A percentile compares a stretch with the other conserved stretches of the same genome.
Evolutionary conservation across 2,329 filamentous ascomycete genomes (phyloP).

Genomic region (Aureobasidium mangrovei): DNA sequence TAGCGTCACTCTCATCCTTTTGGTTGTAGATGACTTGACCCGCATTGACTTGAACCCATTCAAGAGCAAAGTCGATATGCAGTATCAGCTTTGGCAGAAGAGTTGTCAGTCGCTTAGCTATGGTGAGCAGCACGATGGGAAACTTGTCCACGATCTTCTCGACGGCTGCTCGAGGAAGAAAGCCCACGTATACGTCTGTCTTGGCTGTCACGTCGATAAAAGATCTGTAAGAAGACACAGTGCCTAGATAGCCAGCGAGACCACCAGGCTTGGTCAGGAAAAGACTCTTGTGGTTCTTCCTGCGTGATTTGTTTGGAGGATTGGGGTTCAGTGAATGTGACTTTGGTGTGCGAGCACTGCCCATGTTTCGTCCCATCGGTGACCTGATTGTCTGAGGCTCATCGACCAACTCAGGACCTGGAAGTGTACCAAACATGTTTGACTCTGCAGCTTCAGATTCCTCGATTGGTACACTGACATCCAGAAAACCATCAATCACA

Average conservation of each 20-base stretch:
- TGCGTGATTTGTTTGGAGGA: slow-evolving; percentile 16
- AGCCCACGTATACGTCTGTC: slow-evolving; percentile 96
- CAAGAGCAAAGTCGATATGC: slow-evolving; percentile 95
- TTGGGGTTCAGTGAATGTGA: slow-evolving; percentile 4
- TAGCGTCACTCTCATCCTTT: slow-evolving; percentile 91
- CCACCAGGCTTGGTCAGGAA: slow-evolving; percentile 92
- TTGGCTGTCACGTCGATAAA: slow-evolving; percentile 96
- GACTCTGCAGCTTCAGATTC: slow-evolving; percentile 43
- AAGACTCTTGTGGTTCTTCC: slow-evolving; percentile 50
- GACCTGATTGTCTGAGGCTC: slow-evolving; percentile 8
- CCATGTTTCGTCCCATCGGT: slow-evolving; percentile 1
- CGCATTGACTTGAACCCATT: slow-evolving; percentile 95
- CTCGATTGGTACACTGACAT: slow-evolving; percentile 74
- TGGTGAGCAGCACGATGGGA: slow-evolving; percentile 83
- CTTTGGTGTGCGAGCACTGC: neutral
- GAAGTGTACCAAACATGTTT: slow-evolving; percentile 37
- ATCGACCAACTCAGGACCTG: slow-evolving; percentile 20
- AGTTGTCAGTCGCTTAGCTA: slow-evolving; percentile 89
- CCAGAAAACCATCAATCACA: slow-evolving; percentile 91
- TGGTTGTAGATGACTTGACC: slow-evolving; percentile 93
- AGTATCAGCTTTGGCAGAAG: slow-evolving; percentile 81
- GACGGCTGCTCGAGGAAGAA: slow-evolving; percentile 73
- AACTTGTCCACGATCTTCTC: slow-evolving; percentile 90
- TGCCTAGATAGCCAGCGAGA: slow-evolving; percentile 87
- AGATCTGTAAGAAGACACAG: slow-evolving; percentile 87